Evolutionary conservation across 2,329 filamentous ascomycete species (phyloP).

Genomic region (Xylariales sp.): DNA sequence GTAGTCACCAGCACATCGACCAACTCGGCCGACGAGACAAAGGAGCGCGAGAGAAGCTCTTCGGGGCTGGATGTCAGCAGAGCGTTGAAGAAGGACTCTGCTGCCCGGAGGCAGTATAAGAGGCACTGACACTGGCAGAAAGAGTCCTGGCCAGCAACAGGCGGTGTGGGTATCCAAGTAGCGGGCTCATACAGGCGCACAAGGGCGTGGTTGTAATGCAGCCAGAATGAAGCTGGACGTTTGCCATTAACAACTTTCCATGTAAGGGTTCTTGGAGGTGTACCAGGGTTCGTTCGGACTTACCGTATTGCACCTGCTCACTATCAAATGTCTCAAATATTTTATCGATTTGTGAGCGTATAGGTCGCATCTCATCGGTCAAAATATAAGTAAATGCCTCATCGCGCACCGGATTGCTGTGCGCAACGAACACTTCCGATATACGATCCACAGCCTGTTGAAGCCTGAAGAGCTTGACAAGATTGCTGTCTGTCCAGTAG

Average conservation of each 20-base stretch:
- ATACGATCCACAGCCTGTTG: slow-evolving; percentile 30
- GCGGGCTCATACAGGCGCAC: slow-evolving; percentile 14
- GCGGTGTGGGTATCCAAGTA: slow-evolving; percentile 16
- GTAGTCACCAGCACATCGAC: slow-evolving; percentile 20
- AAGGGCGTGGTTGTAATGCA: not conserved
- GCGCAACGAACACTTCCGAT: slow-evolving; percentile 22
- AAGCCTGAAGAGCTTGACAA: slow-evolving; percentile 29
- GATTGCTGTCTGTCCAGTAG: slow-evolving; percentile 23
- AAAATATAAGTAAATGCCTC: not conserved
- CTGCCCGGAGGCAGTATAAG: slow-evolving; percentile 28
- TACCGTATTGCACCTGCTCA: not conserved
- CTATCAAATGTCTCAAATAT: not conserved
- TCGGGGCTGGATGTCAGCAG: slow-evolving; percentile 23
- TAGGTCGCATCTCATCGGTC: not conserved
- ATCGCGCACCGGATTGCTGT: not conserved
- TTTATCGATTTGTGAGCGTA: not conserved
- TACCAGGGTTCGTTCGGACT: not conserved
- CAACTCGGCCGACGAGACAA: slow-evolving; percentile 18
- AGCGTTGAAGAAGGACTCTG: slow-evolving; percentile 26
- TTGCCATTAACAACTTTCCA: not conserved
- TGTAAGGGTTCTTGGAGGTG: not conserved
- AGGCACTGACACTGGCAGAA: slow-evolving; percentile 20
- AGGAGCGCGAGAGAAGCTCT: slow-evolving; percentile 17
- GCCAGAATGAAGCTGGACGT: not conserved
- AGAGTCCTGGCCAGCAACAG: not conserved